Conservation (phyloP, 306 rosid genomes). For the Citrullus amarus region DNA sequence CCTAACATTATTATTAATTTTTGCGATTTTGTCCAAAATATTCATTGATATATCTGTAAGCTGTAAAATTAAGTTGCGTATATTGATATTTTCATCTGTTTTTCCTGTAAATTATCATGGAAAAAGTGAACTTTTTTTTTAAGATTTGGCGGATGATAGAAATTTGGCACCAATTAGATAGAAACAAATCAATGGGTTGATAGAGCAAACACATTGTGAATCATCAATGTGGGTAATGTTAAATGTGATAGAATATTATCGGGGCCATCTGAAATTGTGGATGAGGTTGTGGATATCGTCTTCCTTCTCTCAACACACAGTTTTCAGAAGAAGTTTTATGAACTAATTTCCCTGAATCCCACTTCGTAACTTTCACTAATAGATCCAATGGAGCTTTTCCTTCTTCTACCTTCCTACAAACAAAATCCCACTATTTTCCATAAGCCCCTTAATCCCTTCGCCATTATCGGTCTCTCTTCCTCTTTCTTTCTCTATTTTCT, state of each 20-base stretch:
- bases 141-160: neutral
- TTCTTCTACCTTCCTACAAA: conserved; percentile 36
- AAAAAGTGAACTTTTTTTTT: neutral
- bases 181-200: neutral
- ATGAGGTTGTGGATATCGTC: conserved; percentile 43
- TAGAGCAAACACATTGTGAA: neutral
- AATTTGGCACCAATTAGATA: neutral
- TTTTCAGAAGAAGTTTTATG: conserved; percentile 7
- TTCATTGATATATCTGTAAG: no score
- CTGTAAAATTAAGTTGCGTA: no score
- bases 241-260: neutral
- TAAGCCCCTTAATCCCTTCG: conserved; percentile 29
- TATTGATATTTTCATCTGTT: neutral
- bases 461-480: conserved; percentile 34
- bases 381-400: conserved; percentile 38
- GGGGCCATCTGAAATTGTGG: conserved; percentile 36
- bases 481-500: conserved; percentile 10
- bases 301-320: conserved; percentile 19
- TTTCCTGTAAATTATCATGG: neutral
- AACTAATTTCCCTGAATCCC: neutral
- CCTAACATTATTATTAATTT: no score
- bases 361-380: conserved; percentile 16
- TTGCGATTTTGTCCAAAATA: no score
- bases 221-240: neutral
- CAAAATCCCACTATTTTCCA: conserved; percentile 29